These are phyloP conservation scores for Chaetomiaceae sp. DNA, from an alignment of 2,329 filamentous ascomycete genomes.

Conservation along the genomic window DNA sequence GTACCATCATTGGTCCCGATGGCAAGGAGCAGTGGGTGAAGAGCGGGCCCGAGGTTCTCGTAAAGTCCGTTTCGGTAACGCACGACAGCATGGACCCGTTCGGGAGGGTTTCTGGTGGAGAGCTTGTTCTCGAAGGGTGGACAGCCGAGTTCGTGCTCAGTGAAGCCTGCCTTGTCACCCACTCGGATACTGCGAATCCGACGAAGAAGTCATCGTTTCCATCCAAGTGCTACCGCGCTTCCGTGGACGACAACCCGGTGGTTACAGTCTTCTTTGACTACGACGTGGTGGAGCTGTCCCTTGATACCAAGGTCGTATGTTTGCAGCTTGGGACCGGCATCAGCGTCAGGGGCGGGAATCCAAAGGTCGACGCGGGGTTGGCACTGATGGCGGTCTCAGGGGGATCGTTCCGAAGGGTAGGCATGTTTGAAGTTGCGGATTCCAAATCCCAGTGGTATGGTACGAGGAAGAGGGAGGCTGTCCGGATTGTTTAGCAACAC, in stretches of 20 bases:
- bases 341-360: background rate
- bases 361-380: background rate
- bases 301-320: background rate
- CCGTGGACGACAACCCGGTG: background rate
- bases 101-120: background rate
- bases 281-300: background rate
- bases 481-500: conserved; percentile 14
- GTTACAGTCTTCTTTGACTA: background rate
- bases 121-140: background rate
- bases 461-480: background rate
- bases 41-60: background rate
- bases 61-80: background rate
- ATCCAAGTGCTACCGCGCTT: background rate
- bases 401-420: background rate
- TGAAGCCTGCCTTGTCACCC: background rate
- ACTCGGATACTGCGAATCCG: background rate
- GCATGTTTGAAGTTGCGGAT: background rate
- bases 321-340: background rate
- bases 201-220: background rate
- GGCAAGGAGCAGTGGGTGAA: background rate
- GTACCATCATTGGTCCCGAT: background rate
- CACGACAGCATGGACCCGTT: background rate
- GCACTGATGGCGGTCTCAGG: background rate
- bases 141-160: background rate
- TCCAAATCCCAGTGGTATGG: background rate